Percentiles rank a stretch among this genome's conserved stretches.
Conservation (phyloP, 495 filamentous ascomycete genomes). For the Podospora conica region DNA sequence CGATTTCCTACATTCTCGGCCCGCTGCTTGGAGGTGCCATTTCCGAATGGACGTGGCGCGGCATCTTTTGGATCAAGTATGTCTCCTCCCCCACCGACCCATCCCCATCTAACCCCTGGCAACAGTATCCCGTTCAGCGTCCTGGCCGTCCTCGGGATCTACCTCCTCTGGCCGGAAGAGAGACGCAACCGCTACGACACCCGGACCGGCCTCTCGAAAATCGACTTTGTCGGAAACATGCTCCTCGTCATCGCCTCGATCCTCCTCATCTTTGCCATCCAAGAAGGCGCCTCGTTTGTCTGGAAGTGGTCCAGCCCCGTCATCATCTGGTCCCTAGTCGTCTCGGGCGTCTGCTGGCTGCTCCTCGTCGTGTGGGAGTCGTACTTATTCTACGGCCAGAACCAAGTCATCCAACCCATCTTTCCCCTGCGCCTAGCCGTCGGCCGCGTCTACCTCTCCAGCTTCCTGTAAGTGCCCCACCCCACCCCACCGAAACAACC, state of each 20-base stretch:
- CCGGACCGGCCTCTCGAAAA: slow-evolving; percentile 28
- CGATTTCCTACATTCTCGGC: slow-evolving; percentile 48
- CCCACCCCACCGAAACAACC: slow-evolving; percentile 27
- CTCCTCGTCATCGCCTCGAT: slow-evolving; percentile 49
- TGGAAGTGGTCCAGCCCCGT: slow-evolving; percentile 42
- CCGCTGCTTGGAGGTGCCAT: slow-evolving; percentile 66
- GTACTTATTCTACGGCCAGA: slow-evolving; percentile 26
- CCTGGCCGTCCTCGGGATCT: slow-evolving; percentile 49
- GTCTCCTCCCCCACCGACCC: not conserved
- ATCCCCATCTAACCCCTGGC: slow-evolving; percentile 5
- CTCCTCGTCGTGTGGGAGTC: slow-evolving; percentile 44
- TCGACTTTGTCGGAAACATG: slow-evolving; percentile 54
- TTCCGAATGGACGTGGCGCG: slow-evolving; percentile 59
- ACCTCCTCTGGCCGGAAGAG: slow-evolving; percentile 44
- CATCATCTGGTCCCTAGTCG: slow-evolving; percentile 37
- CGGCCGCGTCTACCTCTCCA: slow-evolving; percentile 33
- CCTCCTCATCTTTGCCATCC: slow-evolving; percentile 52
- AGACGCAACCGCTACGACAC: slow-evolving; percentile 21
- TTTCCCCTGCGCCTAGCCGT: slow-evolving; percentile 36
- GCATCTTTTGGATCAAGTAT: slow-evolving; percentile 68
- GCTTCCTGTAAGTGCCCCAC: slow-evolving; percentile 35
- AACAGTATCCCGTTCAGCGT: slow-evolving; percentile 52
- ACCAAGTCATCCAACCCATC: slow-evolving; percentile 33
- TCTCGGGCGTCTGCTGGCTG: slow-evolving; percentile 42
- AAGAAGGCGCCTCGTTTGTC: slow-evolving; percentile 47